A percentile compares a stretch with the other conserved stretches of the same genome.
Conservation (phyloP, 202 grass and related monocot species). For the Musa balbisiana region DNA sequence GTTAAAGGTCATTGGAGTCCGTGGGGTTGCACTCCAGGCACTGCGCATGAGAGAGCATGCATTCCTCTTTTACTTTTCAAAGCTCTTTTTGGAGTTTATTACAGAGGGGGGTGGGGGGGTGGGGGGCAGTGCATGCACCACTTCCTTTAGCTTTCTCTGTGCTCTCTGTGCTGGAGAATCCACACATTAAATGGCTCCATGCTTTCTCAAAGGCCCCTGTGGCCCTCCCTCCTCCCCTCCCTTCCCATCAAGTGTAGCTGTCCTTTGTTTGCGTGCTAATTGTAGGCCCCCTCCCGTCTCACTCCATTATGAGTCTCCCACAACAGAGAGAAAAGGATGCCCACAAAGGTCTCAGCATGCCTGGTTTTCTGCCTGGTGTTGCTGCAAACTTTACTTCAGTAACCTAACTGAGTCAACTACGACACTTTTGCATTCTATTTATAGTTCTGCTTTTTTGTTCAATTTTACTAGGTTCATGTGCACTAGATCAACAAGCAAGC, state of each 20-base stretch:
- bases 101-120: background rate
- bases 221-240: no score
- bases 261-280: slow-evolving; percentile 5
- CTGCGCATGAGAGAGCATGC: no score
- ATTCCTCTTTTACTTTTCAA: background rate
- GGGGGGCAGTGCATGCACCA: background rate
- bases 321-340: background rate
- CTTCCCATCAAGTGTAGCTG: background rate
- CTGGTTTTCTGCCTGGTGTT: background rate
- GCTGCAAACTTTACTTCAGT: background rate
- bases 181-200: background rate
- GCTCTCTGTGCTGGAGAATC: slow-evolving; percentile 4
- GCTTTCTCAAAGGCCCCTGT: background rate
- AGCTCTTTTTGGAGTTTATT: slow-evolving; percentile 13
- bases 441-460: no score
- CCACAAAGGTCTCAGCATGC: background rate
- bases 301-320: slow-evolving; percentile 2
- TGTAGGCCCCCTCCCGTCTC: background rate
- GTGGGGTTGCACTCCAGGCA: slow-evolving; percentile 4
- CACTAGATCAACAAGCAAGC: no score
- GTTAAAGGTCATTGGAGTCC: background rate
- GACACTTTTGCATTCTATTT: background rate
- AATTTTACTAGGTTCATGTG: no score
- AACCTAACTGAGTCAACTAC: background rate
- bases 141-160: background rate